Conservation (phyloP, 2,329 filamentous ascomycete genomes). For the Onygenales sp. region DNA sequence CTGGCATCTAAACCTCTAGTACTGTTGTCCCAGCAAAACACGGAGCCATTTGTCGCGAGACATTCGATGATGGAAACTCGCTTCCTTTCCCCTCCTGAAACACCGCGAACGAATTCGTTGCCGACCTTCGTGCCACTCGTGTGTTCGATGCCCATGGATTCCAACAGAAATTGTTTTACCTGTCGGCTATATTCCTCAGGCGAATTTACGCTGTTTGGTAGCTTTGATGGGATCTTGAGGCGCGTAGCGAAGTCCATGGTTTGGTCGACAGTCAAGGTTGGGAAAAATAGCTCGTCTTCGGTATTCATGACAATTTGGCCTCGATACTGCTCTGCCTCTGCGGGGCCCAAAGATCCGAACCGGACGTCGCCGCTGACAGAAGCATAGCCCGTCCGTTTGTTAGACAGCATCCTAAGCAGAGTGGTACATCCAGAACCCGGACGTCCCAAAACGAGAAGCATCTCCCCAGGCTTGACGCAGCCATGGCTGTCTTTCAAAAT, state of each 20-base stretch:
- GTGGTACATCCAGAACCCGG: conserved; percentile 65
- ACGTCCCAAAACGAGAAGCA: conserved; percentile 51
- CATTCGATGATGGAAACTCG: conserved; percentile 78
- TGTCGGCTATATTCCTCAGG: conserved; percentile 52
- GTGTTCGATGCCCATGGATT: conserved; percentile 56
- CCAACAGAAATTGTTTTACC: conserved; percentile 35
- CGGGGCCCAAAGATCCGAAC: conserved; percentile 64
- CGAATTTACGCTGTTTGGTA: conserved; percentile 43
- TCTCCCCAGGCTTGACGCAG: conserved; percentile 46
- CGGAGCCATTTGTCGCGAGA: conserved; percentile 63
- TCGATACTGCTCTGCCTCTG: conserved; percentile 61
- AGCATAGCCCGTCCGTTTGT: conserved; percentile 69
- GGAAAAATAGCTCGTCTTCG: conserved; percentile 75
- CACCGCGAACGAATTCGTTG: conserved; percentile 67
- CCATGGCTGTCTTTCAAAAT: conserved; percentile 58
- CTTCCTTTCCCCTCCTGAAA: conserved; percentile 71
- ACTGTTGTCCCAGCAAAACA: conserved; percentile 67
- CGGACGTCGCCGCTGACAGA: conserved; percentile 58
- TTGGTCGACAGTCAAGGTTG: conserved; percentile 77
- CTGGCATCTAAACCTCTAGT: conserved; percentile 60
- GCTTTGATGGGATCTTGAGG: conserved; percentile 70
- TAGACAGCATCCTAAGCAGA: conserved; percentile 71
- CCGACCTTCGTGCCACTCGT: conserved; percentile 77
- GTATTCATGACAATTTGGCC: conserved; percentile 79
- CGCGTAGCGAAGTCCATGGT: conserved; percentile 78